Base-by-base conservation (phyloP, 2,329 filamentous ascomycete species). In the Fusarium nisikadoi region DNA sequence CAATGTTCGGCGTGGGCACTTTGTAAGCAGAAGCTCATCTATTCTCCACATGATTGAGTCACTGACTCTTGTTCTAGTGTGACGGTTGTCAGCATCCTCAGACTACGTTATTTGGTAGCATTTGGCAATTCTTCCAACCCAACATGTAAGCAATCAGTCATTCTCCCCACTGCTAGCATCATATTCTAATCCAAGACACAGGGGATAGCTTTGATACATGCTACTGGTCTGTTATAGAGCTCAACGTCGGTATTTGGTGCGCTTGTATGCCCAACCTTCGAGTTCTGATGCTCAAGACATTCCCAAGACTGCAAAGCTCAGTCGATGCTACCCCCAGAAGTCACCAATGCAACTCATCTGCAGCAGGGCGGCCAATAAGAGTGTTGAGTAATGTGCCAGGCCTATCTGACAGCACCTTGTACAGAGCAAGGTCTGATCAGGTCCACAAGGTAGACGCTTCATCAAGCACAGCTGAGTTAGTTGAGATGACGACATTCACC, bases 191-290 rank as follows among this genome's bases (percentile, higher is more conserved):
- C 2, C 11, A 3, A 1, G 2, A 2, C 6, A 3, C 9, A 64
- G 61, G 61, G 62, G 50, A 65, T 29, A 65, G 54, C 20, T 65
- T 43, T 5, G 25, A 65, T 6, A 65, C 62, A 6, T 65, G 61
- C 20, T 65, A 65, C n/a, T 65, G 62, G 62, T 65, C 62, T 8
- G 61, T 58, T 0, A 65, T 65, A 17, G 62, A 65, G 7, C 39
- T 65, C 1, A 65, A 65, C 1, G 49, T 65, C 8, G 62, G 49
- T 5, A 58, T 65, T 0, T 65, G 60, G 60, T 65, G 62, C 6
- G 49, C 52, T 5, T 65, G 62, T 1, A 65, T 65, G 62, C 62
- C 62, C 1, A 61, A 65, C 8, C 20, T 65, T 3, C 43, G 62
- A 25, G 38, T 63, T 1, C 33, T 64, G 2, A 12, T 64, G 7